Evolutionary conservation across 2,329 filamentous ascomycete genomes (phyloP), one percentile per base, ranked within the genome.

Genomic region (Westerdykella sp.): DNA sequence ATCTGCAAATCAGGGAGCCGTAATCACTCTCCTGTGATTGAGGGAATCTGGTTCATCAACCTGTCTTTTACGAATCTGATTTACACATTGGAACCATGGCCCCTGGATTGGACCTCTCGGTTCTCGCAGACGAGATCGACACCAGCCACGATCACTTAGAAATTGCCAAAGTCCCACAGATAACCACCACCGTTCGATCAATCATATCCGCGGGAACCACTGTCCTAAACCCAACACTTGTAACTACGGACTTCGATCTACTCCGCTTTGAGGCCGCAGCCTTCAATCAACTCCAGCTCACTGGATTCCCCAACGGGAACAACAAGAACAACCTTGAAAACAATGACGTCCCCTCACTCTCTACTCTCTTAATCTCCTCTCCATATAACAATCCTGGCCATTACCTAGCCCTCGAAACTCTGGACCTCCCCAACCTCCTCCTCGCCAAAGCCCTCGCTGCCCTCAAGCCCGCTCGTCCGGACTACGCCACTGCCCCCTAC

Each of bases 401-500:
- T 64, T 78, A 87, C 39, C 79, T 95, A 28, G 80, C 90, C 60
- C 74, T 95, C 44, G 67, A 73, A 37, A 80, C 75, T 2, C 73
- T 95, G 6, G 76, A 85, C 48, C 68, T 68, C 0, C 77, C 86
- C 49, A 83, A 82, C 49, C 77, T 75, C 9, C 73, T 94, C 40
- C 73, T 95, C 42, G 83, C 88, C 5, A 75, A 80, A 46, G 85
- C 88, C 1, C 72, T 95, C 46, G 78, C 78, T 22, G 70, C 72
- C 12, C 73, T 95, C 51, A 73, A 72, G 46, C 79, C 80, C 31
- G 69, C 80, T 14, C 77, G 81, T 2, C 63, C 73, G 6, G 83
- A 89, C 61, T 95, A 94, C 68, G 86, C 88, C 44, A 89, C 81
- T 1, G 81, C 83, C 1, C 72, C 78, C 0, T 95, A 95, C 66